Base-by-base conservation (phyloP, 495 filamentous ascomycete species). In the Aspergillus taichungensis region DNA sequence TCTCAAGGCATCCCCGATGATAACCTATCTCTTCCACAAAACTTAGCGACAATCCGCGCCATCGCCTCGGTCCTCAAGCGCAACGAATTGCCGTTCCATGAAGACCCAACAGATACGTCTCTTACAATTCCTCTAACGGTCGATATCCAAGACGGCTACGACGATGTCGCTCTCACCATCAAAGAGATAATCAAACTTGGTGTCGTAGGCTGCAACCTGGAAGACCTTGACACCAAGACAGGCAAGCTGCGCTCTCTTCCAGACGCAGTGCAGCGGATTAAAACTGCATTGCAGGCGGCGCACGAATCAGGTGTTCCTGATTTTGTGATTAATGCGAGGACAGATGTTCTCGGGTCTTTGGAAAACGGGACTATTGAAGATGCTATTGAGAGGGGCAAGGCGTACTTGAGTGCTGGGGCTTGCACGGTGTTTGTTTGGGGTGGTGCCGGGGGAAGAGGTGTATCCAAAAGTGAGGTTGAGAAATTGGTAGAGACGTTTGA, bases 41-140 rank as follows among this genome's bases (percentile, higher is more conserved):
- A 82, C 30, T 57, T 79, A 6, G 67, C 76, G 5, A 82, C 87
- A 28, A 83, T 94, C 45, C 74, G 87, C n/a, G 80, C 84, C n/a
- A 95, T 96, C 47, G 83, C 87, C 3, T 77, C 83, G 3, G 84
- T 66, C 11, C 59, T 63, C 6, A 47, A 40, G 18, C 35, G 49
- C 27, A 46, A 50, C 24, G 45, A 54, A 40, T 37, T 42, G 8
- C 13, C 18, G 2, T 24, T 24, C 18, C 18, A 24, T 4, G 18
- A 24, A 24, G 18, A 24, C 18, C 49, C 9, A 61, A 59, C 27
- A 9, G 37, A 27, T 30, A 37, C 28, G 1, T 29, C 39, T 3
- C 30, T 7, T 2, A 41, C 24, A 3, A 32, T 51, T 1, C 72
- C 74, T 0, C 46, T 77, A 9, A 71, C 73, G 0, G 68, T 74